Conservation (phyloP, 106 monocot species). For the Gastrodia elata region DNA sequence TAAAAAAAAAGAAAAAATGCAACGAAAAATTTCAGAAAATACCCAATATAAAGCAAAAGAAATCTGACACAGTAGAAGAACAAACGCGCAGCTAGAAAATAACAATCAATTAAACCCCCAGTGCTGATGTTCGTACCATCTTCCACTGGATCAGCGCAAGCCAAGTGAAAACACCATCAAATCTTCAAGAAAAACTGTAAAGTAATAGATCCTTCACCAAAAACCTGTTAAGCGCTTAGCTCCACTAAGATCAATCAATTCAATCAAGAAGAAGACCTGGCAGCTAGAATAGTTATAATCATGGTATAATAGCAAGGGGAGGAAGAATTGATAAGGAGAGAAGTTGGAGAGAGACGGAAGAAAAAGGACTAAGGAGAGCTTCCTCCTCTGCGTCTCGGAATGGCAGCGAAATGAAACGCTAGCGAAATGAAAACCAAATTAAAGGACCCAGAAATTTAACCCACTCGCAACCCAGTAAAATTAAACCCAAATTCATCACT, state of each 20-base stretch:
- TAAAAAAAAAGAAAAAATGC: not conserved
- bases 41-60: not conserved
- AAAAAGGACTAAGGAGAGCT: not conserved
- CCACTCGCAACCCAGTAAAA: not conserved
- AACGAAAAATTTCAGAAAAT: not conserved
- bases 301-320: not conserved
- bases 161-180: not conserved
- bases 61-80: not conserved
- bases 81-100: not conserved
- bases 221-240: not conserved
- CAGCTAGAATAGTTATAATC: not conserved
- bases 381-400: not conserved
- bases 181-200: not conserved
- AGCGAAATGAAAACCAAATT: not conserved
- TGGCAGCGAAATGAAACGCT: conserved; percentile 4
- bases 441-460: conserved; percentile 6
- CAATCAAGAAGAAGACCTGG: not conserved
- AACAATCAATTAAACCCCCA: not conserved
- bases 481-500: conserved; percentile 1
- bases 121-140: not conserved
- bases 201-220: not conserved
- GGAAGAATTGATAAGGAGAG: not conserved
- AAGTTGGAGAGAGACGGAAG: not conserved
- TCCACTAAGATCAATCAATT: not conserved
- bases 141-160: not conserved